Evolutionary conservation across 2,329 filamentous ascomycete species (phyloP), one percentile per base, ranked within the genome.

Genomic region (Periconia sp.): DNA sequence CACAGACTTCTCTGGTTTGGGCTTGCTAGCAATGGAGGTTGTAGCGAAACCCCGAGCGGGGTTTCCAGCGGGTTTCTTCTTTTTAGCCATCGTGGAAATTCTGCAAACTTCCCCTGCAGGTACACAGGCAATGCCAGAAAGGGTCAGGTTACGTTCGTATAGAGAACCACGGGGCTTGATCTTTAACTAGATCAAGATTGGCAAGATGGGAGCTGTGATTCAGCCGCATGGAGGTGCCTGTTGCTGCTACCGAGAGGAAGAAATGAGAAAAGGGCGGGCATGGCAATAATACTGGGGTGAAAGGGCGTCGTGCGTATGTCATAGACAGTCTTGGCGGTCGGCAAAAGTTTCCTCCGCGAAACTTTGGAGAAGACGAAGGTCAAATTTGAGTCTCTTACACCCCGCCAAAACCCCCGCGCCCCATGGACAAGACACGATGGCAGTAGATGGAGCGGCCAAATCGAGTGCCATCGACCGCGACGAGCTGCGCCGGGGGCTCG

Each of bases 11-110:
- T 66, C 64, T 7, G 25, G 55, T 61, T 92, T 90, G 32, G 81
- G 77, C 66, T 89, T 95, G 17, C 90, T 95, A 30, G 91, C 89
- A 46, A 95, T 81, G 1, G 92, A 97, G 10, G 89, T 95, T 4
- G 94, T 99, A 53, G 92, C 90, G 73, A 96, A 95, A 13, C 92
- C 94, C 69, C 94, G 82, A 26, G 91, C 90, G 46, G 92, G 89
- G 71, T 96, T 97, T 22, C 86, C 83, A 18, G 83, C 82, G 41
- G 88, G 80, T 81, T 96, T 97, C 78, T 90, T 95, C 76, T 96
- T 96, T 75, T 95, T 96, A 22, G 30, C 34, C 10, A 34, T 21
- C 54, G 50, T 61, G 53, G 56, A 50, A 31, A 47, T 55, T 19
- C 7, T 22, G 29, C 15, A 15, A 19, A 36, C 26, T 29, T 5